phyloP scores from a whole-genome alignment of 2,329 filamentous ascomycete species.

The Colletotrichum liriopes region DNA sequence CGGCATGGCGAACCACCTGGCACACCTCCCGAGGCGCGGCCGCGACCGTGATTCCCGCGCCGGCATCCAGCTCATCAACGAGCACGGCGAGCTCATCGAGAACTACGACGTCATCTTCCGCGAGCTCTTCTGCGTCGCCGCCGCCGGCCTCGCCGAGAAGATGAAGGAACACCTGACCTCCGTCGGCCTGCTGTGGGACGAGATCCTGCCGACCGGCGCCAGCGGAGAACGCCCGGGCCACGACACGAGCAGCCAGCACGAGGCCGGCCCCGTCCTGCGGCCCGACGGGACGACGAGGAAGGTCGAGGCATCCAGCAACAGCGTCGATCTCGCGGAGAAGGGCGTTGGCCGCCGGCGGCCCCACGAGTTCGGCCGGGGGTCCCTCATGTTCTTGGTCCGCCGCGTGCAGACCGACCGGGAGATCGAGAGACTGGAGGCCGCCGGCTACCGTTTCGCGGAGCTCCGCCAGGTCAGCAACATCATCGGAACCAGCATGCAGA shows the following conservation, averaged over 20 bases:
- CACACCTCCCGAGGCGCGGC: constrained; percentile 59
- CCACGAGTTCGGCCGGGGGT: constrained; percentile 75
- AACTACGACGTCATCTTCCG: constrained; percentile 85
- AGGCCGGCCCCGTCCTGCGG: constrained; percentile 19
- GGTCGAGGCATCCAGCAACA: constrained; percentile 35
- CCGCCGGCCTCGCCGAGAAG: constrained; percentile 79
- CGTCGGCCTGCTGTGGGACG: constrained; percentile 81
- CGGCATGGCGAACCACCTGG: constrained; percentile 81
- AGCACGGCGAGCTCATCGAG: constrained; percentile 71
- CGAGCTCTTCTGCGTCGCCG: constrained; percentile 87
- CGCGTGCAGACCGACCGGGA: constrained; percentile 72
- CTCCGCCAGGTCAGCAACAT: constrained; percentile 77
- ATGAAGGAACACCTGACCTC: constrained; percentile 75
- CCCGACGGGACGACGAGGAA: constrained; percentile 43
- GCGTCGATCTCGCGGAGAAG: constrained; percentile 60
- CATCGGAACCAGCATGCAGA: constrained; percentile 82
- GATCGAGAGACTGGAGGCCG: constrained; percentile 74
- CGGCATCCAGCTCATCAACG: constrained; percentile 63
- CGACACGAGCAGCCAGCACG: constrained; percentile 20
- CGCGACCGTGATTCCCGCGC: constrained; percentile 57
- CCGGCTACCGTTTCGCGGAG: constrained; percentile 85
- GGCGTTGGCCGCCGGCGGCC: constrained; percentile 49
- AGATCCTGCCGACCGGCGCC: constrained; percentile 78
- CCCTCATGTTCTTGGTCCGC: constrained; percentile 85
- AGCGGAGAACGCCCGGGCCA: constrained; percentile 45